phyloP scores from a whole-genome alignment of 768 basidiomycete species.

The Trametes meyenii region DNA sequence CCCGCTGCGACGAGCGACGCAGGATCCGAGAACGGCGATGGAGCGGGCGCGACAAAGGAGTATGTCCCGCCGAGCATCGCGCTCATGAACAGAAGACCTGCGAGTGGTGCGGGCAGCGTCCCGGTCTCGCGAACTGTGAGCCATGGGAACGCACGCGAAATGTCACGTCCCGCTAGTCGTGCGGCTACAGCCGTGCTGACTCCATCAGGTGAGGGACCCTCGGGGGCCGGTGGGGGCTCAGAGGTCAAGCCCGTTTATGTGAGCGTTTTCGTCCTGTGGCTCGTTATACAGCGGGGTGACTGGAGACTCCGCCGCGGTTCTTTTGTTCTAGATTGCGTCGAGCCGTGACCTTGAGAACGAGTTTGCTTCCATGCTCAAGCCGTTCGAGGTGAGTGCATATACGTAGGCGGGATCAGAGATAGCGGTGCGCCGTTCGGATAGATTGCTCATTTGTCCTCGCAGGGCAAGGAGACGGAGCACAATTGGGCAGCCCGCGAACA shows the following conservation, averaged over 20 bases:
- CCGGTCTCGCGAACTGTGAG: slow-evolving; percentile 49
- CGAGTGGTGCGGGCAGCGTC: slow-evolving; percentile 24
- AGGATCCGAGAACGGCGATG: slow-evolving; percentile 63
- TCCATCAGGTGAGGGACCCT: slow-evolving; percentile 39
- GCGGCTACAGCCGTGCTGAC: slow-evolving; percentile 44
- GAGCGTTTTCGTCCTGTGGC: slow-evolving; percentile 33
- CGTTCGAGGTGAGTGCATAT: slow-evolving; percentile 70
- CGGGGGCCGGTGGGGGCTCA: slow-evolving; percentile 37
- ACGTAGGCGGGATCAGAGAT: neutral
- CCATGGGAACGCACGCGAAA: slow-evolving; percentile 51
- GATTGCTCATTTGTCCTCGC: neutral
- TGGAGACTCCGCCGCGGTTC: neutral
- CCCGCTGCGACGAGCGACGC: slow-evolving; percentile 54
- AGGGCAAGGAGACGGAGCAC: slow-evolving; percentile 97
- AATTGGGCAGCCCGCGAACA: slow-evolving; percentile 90
- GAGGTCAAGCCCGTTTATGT: slow-evolving; percentile 74
- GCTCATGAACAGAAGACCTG: slow-evolving; percentile 55
- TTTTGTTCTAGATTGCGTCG: slow-evolving; percentile 69
- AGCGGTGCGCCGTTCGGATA: slow-evolving; percentile 1
- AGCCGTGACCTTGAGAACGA: slow-evolving; percentile 83
- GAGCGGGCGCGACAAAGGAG: slow-evolving; percentile 46
- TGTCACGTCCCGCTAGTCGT: slow-evolving; percentile 62
- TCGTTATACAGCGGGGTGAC: slow-evolving; percentile 1
- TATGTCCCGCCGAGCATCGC: slow-evolving; percentile 79
- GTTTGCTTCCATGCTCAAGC: slow-evolving; percentile 74